Evolutionary conservation across 192 early-diverging fungal species (phyloP).

Genomic region (Coemansia sp.): DNA sequence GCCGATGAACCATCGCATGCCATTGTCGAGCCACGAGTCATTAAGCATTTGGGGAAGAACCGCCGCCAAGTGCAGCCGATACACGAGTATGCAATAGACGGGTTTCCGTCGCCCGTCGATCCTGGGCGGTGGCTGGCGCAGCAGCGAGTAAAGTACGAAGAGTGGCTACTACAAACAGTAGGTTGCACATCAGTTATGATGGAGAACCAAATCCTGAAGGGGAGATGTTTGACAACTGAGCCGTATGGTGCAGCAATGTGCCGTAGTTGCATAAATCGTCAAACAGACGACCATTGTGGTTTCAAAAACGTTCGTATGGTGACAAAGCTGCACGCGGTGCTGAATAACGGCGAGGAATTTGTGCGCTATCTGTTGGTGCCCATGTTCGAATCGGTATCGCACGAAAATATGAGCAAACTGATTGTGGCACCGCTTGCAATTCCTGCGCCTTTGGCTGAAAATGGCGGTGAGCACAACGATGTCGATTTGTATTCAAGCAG

Average conservation of each 20-base stretch:
- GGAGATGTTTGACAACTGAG: not conserved
- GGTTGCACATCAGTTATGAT: not conserved
- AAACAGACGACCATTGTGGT: constrained; percentile 16
- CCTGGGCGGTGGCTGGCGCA: constrained; percentile 16
- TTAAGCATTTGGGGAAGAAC: not conserved
- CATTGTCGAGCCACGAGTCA: not conserved
- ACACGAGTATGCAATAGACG: constrained; percentile 17
- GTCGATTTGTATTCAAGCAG: not conserved
- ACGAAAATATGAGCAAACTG: not conserved
- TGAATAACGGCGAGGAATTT: not conserved
- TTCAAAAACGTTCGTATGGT: constrained; percentile 12
- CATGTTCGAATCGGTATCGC: not conserved
- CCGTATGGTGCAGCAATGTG: constrained; percentile 13
- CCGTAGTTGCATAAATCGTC: constrained; percentile 12
- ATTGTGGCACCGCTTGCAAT: not conserved
- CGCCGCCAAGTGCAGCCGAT: not conserved
- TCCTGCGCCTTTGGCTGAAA: not conserved
- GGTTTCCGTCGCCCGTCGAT: constrained; percentile 20
- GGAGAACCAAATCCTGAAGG: not conserved
- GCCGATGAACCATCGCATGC: not conserved
- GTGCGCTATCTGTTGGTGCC: constrained; percentile 13
- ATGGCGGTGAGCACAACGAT: not conserved
- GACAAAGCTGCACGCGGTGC: not conserved
- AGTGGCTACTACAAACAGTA: not conserved
- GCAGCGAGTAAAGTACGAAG: constrained; percentile 10